Base-by-base conservation (phyloP, 176 grass and related monocot genomes). In the Puya raimondii region DNA sequence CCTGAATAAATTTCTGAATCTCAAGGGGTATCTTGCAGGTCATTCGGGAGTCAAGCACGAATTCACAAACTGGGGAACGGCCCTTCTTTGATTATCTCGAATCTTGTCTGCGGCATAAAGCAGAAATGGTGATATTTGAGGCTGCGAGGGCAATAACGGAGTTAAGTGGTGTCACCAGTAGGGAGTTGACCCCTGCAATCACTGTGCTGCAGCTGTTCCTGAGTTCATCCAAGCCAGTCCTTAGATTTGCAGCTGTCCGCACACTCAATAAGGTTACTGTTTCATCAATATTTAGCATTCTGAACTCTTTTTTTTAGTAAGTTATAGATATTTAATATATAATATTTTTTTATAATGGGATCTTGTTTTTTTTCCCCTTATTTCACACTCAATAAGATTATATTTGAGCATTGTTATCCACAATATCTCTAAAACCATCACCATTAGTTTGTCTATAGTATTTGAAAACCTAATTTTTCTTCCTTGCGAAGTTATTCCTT, bases 171-270 rank as follows among this genome's bases (percentile, higher is more conserved):
- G 94, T 99, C n/a, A 90, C 94, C 59, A 93, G 77, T 71, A 84
- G 89, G 1, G 94, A 99, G 72, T 88, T 99, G 71, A 93, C 89
- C 52, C 94, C 94, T 84, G 94, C 94, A 79, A 93, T 99, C 50
- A 90, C 89, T 33, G 89, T 99, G 66, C 84, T 99, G 47, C 94
- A 99, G 73, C 74, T 99, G 53, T 99, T 99, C 82, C 87, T 99
- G 82, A 99, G 94, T 85, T 99, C 94, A 72, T 99, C 94, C 2
- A 99, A 99, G 80, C 94, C 94, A n/a, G 87, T 99, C 57, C 89
- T 99, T 72, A 72, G 94, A 52, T 99, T 99, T 72, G 94, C 94
- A 1, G 94, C 94, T 70, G 90, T 99, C 69, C 84, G 94, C 63
- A 99, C 94, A 2, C 84, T 99, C 50, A 93, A 99, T 74, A 99